Evolutionary conservation across 805 yeast species (phyloP).

Genomic region (Metschnikowia peoriensis): DNA sequence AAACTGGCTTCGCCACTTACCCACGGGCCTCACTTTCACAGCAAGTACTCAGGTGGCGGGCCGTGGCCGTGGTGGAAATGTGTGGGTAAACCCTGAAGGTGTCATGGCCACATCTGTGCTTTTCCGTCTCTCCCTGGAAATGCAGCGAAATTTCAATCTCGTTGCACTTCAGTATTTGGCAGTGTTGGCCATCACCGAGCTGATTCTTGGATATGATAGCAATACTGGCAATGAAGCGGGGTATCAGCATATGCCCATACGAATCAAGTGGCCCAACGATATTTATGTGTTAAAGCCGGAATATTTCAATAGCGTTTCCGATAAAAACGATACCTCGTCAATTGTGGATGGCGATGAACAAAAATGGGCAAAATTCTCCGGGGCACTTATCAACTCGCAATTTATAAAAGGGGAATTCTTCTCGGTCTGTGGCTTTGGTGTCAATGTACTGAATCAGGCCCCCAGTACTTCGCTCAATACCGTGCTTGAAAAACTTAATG

Average conservation of each 20-base stretch:
- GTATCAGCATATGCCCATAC: slow-evolving; percentile 72
- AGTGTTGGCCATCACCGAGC: slow-evolving; percentile 78
- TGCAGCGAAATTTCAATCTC: slow-evolving; percentile 48
- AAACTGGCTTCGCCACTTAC: slow-evolving; percentile 53
- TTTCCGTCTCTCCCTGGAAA: slow-evolving; percentile 52
- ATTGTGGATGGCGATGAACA: slow-evolving; percentile 56
- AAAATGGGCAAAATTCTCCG: slow-evolving; percentile 74
- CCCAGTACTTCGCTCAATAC: slow-evolving; percentile 88
- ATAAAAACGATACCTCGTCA: slow-evolving; percentile 30
- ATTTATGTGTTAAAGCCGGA: slow-evolving; percentile 73
- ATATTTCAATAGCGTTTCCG: slow-evolving; percentile 32
- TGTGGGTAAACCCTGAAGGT: slow-evolving; percentile 94
- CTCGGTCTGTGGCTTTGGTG: slow-evolving; percentile 81
- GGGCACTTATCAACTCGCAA: slow-evolving; percentile 80
- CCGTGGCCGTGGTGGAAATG: slow-evolving; percentile 90
- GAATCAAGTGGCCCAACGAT: slow-evolving; percentile 97
- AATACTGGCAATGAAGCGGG: slow-evolving; percentile 44
- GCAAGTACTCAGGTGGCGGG: slow-evolving; percentile 90
- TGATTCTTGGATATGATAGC: slow-evolving; percentile 59
- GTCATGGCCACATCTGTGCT: slow-evolving; percentile 80
- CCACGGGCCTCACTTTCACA: slow-evolving; percentile 65
- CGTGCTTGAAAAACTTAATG: slow-evolving; percentile 62
- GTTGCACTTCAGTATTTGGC: slow-evolving; percentile 86
- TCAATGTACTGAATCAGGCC: slow-evolving; percentile 78
- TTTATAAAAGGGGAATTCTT: slow-evolving; percentile 57